phyloP scores from a whole-genome alignment of 176 grass and related monocot genomes.

The Bromus sterilis region DNA sequence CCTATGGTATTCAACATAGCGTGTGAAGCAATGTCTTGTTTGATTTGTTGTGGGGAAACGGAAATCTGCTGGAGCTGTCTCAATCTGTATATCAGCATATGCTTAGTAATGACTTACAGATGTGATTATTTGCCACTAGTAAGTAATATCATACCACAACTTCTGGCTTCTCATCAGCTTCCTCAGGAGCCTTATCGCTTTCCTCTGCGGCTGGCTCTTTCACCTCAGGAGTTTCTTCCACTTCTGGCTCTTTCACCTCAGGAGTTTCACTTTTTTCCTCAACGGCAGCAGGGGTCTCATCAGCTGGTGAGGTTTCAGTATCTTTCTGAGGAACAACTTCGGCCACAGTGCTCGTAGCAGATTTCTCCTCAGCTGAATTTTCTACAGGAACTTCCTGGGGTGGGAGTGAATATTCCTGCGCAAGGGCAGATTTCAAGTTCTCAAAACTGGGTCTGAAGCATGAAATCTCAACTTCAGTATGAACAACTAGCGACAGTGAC shows the following conservation, averaged over 20 bases:
- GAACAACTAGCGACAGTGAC: slow-evolving; percentile 5
- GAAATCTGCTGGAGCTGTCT: slow-evolving; percentile 86
- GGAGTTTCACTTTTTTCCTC: slow-evolving; percentile 24
- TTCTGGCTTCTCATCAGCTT: slow-evolving; percentile 41
- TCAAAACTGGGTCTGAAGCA: not conserved
- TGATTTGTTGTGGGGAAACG: slow-evolving; percentile 91
- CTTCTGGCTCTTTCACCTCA: slow-evolving; percentile 21
- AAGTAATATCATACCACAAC: slow-evolving; percentile 38
- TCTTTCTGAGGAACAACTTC: slow-evolving; percentile 4
- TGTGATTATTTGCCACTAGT: not conserved
- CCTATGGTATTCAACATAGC: slow-evolving; percentile 92
- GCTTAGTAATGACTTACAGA: not conserved
- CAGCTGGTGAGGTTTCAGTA: slow-evolving; percentile 19
- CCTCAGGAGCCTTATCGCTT: slow-evolving; percentile 23
- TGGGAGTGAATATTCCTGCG: slow-evolving; percentile 53
- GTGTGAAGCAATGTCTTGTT: slow-evolving; percentile 83
- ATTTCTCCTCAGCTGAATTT: slow-evolving; percentile 8
- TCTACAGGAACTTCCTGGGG: slow-evolving; percentile 5
- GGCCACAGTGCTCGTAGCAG: not conserved
- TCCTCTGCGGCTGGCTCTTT: slow-evolving; percentile 39
- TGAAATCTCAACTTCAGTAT: not conserved
- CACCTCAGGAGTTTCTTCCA: slow-evolving; percentile 18
- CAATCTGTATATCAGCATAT: slow-evolving; percentile 45
- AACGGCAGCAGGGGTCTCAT: not conserved
- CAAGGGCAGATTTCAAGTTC: not conserved